Base-by-base conservation (phyloP, 352 stramenopile species). In the Phytophthora pisi region DNA sequence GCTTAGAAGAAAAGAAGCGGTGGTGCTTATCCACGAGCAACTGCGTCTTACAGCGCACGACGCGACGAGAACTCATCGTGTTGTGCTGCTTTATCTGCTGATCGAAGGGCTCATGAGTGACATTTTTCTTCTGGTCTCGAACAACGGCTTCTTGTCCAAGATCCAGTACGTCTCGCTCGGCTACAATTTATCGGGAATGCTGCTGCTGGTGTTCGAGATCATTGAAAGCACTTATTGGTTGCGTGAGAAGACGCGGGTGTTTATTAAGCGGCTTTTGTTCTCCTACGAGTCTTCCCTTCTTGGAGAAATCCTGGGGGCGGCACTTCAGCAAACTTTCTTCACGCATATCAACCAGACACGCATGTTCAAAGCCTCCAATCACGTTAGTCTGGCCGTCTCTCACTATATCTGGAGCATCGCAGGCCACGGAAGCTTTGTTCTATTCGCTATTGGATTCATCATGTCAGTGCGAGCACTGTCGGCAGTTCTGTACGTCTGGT, bases 381-480 rank as follows among this genome's bases (percentile, higher is more conserved):
- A 23, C 40, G 15, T 46, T 18, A 46, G 15, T 8, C 40, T 20
- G 40, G 40, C 40, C 40, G 40, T 46, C 2, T 46, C 40, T 1
- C 36, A 72, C 30, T 72, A 72, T 34, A 46, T 75, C 11, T 74
- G 61, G 66, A 75, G 70, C 23, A 66, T 77, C 15, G 61, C 34
- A 1, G 62, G 61, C 0, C 66, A 77, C 7, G 36, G 55, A 2
- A 61, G 59, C 4, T 65, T 75, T n/a, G 66, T 77, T 5, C 13
- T 74, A 4, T 67, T 36, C 2, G 51, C 68, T 4, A 60, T 68
- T 9, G 46, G 23, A 5, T 60, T 59, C 16, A 68, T 68, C 59
- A 57, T 72, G 1, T 24, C 47, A 5, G 43, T 72, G 1, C 38
- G 65, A 3, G 59, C 49, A 20, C 13, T 72, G 2, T 68, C 31